Conservation (phyloP, 2,329 filamentous ascomycete genomes). For the Pleurostoma richardsiae region DNA sequence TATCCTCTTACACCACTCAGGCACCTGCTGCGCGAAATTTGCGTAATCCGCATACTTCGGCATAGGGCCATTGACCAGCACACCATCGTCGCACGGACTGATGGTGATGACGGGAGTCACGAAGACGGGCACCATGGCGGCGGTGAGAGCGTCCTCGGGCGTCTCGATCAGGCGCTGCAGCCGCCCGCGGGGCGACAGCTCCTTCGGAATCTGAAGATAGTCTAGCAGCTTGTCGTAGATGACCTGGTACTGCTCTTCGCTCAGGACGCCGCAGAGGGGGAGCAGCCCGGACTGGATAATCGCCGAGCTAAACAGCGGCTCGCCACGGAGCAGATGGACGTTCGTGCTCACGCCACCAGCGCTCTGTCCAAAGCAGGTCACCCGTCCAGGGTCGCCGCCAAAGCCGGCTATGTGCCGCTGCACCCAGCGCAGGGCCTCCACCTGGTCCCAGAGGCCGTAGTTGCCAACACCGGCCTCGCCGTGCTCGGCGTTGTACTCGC, state of each 20-base stretch:
- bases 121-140: constrained; percentile 5
- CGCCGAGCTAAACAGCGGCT: constrained; percentile 8
- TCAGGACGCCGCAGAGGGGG: constrained; percentile 5
- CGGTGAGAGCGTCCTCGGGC: neutral
- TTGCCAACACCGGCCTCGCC: constrained; percentile 1
- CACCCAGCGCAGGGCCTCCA: neutral
- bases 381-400: constrained; percentile 1
- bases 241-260: constrained; percentile 4
- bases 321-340: constrained; percentile 4
- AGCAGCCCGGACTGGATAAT: constrained; percentile 8
- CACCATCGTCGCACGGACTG: constrained; percentile 9
- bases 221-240: constrained; percentile 7
- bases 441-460: constrained; percentile 2
- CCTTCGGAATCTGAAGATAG: neutral
- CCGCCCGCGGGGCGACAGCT: constrained; percentile 1
- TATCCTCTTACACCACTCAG: constrained; percentile 10
- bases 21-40: neutral
- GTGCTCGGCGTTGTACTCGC: constrained; percentile 1
- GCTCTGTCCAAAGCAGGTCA: neutral
- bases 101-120: constrained; percentile 8
- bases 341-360: neutral
- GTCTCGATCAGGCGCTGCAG: constrained; percentile 1
- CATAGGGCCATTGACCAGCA: neutral
- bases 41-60: constrained; percentile 4
- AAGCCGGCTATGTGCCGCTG: constrained; percentile 1